Percentiles rank a stretch among this genome's conserved stretches.
Conservation (phyloP, 2,329 filamentous ascomycete species). For the Neofusicoccum umdonicola region DNA sequence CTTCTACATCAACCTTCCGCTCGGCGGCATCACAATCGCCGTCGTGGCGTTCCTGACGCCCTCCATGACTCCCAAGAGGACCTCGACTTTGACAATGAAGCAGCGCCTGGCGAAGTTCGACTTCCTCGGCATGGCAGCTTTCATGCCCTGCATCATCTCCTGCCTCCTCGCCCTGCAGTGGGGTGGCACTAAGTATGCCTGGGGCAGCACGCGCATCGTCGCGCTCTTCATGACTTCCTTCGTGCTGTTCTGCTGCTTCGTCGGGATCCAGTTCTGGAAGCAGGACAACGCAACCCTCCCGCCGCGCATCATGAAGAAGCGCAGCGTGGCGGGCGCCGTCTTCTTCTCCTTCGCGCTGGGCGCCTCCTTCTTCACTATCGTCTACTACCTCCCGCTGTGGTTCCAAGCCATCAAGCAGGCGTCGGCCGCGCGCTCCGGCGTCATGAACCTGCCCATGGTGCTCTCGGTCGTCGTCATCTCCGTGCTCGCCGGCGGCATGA, state of each 20-base stretch:
- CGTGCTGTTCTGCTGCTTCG: conserved; percentile 16
- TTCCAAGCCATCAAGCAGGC: conserved; percentile 46
- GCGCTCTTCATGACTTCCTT: conserved; percentile 19
- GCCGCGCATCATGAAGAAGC: conserved; percentile 26
- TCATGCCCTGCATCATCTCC: conserved; percentile 34
- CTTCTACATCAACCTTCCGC: conserved; percentile 28
- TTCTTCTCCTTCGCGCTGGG: conserved; percentile 36
- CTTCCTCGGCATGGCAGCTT: conserved; percentile 29
- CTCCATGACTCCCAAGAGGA: conserved; percentile 22
- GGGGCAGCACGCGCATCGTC: conserved; percentile 22
- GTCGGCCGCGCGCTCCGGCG: conserved; percentile 38
- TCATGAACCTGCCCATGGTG: conserved; percentile 33
- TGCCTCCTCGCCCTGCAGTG: conserved; percentile 37
- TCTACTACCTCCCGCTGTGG: conserved; percentile 41
- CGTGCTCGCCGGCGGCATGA: conserved; percentile 29
- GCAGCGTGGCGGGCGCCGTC: conserved; percentile 31
- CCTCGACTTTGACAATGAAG: background rate
- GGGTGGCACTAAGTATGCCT: conserved; percentile 28
- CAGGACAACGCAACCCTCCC: conserved; percentile 29
- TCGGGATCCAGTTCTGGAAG: conserved; percentile 28
- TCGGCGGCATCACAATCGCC: conserved; percentile 13
- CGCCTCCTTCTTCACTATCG: conserved; percentile 22
- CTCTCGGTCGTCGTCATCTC: conserved; percentile 29
- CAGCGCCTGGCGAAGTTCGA: conserved; percentile 24
- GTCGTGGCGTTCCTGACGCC: conserved; percentile 25